These are phyloP conservation scores for Penicillium griseofulvum DNA, from an alignment of 2,329 filamentous ascomycete species.

Conservation along the genomic window DNA sequence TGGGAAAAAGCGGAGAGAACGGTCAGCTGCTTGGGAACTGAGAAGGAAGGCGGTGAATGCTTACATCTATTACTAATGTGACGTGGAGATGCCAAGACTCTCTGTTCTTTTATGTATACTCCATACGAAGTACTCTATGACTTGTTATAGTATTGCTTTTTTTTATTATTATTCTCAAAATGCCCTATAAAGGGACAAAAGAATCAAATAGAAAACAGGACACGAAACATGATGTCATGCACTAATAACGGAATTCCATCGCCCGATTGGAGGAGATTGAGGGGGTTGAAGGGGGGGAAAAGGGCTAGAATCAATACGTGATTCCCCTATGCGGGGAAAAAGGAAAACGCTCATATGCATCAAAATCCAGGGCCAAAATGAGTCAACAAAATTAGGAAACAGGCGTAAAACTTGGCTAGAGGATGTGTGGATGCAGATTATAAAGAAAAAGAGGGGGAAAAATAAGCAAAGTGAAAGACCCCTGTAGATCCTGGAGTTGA, in stretches of 20 bases:
- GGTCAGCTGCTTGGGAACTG: slow-evolving; percentile 7
- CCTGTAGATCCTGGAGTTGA: slow-evolving; percentile 13
- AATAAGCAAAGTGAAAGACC: neutral
- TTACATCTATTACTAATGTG: neutral
- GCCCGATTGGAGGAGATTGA: slow-evolving; percentile 3
- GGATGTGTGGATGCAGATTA: slow-evolving; percentile 7
- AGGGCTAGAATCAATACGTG: slow-evolving; percentile 22
- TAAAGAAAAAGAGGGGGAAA: neutral
- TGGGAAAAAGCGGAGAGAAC: slow-evolving; percentile 13
- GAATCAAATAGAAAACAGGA: slow-evolving; percentile 14
- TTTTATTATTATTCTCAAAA: neutral
- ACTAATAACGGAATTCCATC: neutral
- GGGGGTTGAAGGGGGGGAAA: neutral
- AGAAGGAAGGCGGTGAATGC: neutral
- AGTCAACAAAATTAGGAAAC: slow-evolving; percentile 6
- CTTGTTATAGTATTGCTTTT: neutral
- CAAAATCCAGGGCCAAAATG: slow-evolving; percentile 18
- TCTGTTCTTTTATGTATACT: neutral
- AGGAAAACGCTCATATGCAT: slow-evolving; percentile 28
- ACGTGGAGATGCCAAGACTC: neutral
- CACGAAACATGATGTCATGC: slow-evolving; percentile 18
- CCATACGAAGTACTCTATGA: too few species aligned
- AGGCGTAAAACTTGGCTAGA: slow-evolving; percentile 3
- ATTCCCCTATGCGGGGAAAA: slow-evolving; percentile 9
- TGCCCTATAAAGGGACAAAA: neutral